Base-by-base conservation (phyloP, 139 green algal genomes). In the Dunaliella primolecta region DNA sequence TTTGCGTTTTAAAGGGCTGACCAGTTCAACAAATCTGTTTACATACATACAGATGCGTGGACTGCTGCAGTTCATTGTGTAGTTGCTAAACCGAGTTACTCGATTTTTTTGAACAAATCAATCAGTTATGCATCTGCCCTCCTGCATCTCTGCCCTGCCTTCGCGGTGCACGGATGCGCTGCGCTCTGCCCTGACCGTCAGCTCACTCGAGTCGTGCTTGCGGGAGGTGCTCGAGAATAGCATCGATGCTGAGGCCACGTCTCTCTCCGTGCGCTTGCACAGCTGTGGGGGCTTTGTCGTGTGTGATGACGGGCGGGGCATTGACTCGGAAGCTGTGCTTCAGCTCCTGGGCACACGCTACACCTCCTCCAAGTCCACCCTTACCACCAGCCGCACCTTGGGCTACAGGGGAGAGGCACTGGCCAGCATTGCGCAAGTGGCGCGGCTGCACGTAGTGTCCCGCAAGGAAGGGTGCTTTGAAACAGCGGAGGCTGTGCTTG, bases 371-470 rank as follows among this genome's bases (percentile, higher is more conserved):
- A 94, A 91, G 75, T 34, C 86, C 11, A 71, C 86, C 1, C 36
- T 46, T 25, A 23, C 55, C 1, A 56, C 29, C 1, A 57, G 90
- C 20, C 25, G 23, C 37, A 91, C 84, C 1, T 75, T 94, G 25
- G 91, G 91, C n/a, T 94, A 90, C 70, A 86, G 89, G 1, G 92
- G 92, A 36, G 89, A 94, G 70, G 92, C 89, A 0, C 81, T 93
- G 11, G 85, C 84, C 15, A 87, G 85, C 36, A 72, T 95, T 0
- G 82, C 84, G 21, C 46, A 84, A 1, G 21, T 77, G 0, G 83
- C 87, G 0, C 70, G 86, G n/a, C 80, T 95, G 30, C 55, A 89
- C 7, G 75, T 95, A 7, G 84, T 78, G 1, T 92, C 88, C 1
- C 79, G 88, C 0, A 81, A 86, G 1, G 27, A 1, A 2, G 92